Base-by-base conservation (phyloP, 139 green algal species). In the Tetradesmus lagerheimii region DNA sequence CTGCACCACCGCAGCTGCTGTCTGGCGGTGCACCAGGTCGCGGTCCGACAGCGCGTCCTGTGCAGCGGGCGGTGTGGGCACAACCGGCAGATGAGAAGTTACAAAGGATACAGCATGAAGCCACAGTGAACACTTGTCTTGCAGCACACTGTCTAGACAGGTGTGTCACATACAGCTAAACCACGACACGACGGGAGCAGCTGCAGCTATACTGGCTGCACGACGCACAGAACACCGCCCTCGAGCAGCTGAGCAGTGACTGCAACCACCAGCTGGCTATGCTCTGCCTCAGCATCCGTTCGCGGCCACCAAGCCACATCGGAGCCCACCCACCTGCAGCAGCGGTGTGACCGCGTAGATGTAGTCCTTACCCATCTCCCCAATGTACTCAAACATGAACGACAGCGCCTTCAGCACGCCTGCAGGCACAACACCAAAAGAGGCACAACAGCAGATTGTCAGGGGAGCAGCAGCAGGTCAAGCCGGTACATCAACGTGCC, bases 341-440 rank as follows among this genome's bases (percentile, higher is more conserved):
- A 99, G 92, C 4, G 98, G 98, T 3, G 95, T 95, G 50, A 99
- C 98, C 9, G 98, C 97, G 91, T 99, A 99, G 92, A 99, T 98
- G 96, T 99, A 99, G 95, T 99, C 98, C 94, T 98, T 98, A 89
- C 98, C 98, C 97, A 99, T 99, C 94, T 99, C 98, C n/a, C 98
- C 98, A 50, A 99, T 99, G 96, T 99, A 99, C 94, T 99, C 98
- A 90, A 99, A 99, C 93, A 99, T 95, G 93, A 99, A 99, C 75
- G 94, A 97, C 83, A 99, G 96, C n/a, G 97, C 97, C 95, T 99
- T 98, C 38, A 98, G 94, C 31, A 90, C 45, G 57, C 57, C 57
- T 71, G 57, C 20, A 71, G 57, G 25, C 4, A 23, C 57, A 71
- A 23, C 57, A 71, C 1, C 57, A n/a, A 14, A 4, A 64, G 14